Conservation (phyloP, 1,284 basidiomycete species). For the Trametes hirsuta region DNA sequence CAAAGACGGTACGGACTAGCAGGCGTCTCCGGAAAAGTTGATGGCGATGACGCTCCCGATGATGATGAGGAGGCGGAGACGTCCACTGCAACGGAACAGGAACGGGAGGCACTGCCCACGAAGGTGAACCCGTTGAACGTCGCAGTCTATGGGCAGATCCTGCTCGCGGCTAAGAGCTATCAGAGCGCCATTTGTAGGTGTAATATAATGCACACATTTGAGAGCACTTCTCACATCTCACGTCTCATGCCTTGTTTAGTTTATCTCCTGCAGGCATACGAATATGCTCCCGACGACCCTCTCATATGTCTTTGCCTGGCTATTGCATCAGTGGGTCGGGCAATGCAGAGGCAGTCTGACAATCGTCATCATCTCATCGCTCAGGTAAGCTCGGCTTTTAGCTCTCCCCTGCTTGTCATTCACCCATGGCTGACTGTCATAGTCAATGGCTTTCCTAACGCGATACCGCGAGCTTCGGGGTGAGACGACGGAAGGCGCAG, state of each 20-base stretch:
- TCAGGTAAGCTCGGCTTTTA: conserved; percentile 50
- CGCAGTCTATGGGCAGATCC: conserved; percentile 86
- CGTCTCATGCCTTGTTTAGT: conserved; percentile 51
- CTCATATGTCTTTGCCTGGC: conserved; percentile 84
- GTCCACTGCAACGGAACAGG: conserved; percentile 23
- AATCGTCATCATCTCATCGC: conserved; percentile 88
- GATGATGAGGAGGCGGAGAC: conserved; percentile 35
- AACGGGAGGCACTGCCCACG: conserved; percentile 51
- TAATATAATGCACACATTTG: not conserved
- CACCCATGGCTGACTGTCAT: not conserved
- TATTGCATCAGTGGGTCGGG: conserved; percentile 84
- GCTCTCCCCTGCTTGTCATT: too few species aligned
- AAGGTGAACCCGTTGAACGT: conserved; percentile 77
- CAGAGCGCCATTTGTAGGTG: conserved; percentile 88
- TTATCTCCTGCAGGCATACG: conserved; percentile 88
- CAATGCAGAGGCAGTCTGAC: conserved; percentile 93
- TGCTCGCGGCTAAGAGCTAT: conserved; percentile 84
- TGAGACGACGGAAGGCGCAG: conserved; percentile 47
- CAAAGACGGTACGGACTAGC: conserved; percentile 53
- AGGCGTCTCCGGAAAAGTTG: conserved; percentile 32
- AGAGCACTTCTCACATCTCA: not conserved
- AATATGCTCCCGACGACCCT: conserved; percentile 83
- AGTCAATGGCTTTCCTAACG: conserved; percentile 85
- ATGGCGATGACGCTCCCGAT: conserved; percentile 40
- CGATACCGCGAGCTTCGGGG: conserved; percentile 69